Conservation (phyloP, 2,329 filamentous ascomycete genomes). For the Fusarium floridanum region DNA sequence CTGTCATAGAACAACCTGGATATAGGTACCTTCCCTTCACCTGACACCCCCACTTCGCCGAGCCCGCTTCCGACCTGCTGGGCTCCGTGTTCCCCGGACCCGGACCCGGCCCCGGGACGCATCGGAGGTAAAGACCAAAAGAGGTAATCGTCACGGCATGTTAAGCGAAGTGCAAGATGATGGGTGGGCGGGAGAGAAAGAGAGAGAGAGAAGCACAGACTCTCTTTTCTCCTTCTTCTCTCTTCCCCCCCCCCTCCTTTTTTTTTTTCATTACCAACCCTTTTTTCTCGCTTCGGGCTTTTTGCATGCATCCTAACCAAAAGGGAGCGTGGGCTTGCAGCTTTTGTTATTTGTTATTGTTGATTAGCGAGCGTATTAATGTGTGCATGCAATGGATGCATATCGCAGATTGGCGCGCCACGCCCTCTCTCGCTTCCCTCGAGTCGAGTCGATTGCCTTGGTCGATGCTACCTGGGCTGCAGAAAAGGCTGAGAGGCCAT, state of each 20-base stretch:
- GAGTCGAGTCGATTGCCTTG: slow-evolving; percentile 4
- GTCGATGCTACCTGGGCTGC: slow-evolving; percentile 16
- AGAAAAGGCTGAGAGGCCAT: slow-evolving; percentile 11
- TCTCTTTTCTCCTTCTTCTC: background rate
- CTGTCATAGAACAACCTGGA: background rate
- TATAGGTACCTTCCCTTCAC: background rate
- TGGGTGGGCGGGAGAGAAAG: background rate
- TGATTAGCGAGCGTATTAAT: slow-evolving; percentile 15
- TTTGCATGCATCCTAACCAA: background rate
- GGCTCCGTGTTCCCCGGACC: slow-evolving; percentile 16
- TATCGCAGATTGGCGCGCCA: slow-evolving; percentile 11
- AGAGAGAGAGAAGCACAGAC: slow-evolving; percentile 6
- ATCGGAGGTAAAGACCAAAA: slow-evolving; percentile 29
- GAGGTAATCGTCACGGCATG: slow-evolving; percentile 19
- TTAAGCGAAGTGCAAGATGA: background rate
- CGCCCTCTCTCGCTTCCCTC: background rate
- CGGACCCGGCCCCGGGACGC: slow-evolving; percentile 20
- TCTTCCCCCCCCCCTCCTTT: background rate
- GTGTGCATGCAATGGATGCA: slow-evolving; percentile 14
- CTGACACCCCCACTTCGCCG: background rate
- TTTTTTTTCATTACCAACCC: no score
- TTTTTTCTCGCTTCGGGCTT: background rate
- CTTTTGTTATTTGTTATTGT: slow-evolving; percentile 3
- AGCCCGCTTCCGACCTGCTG: slow-evolving; percentile 22
- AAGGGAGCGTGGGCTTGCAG: background rate